These are phyloP conservation scores for Hortiboletus rubellus DNA, from an alignment of 1,284 basidiomycete genomes.

Conservation along the genomic window DNA sequence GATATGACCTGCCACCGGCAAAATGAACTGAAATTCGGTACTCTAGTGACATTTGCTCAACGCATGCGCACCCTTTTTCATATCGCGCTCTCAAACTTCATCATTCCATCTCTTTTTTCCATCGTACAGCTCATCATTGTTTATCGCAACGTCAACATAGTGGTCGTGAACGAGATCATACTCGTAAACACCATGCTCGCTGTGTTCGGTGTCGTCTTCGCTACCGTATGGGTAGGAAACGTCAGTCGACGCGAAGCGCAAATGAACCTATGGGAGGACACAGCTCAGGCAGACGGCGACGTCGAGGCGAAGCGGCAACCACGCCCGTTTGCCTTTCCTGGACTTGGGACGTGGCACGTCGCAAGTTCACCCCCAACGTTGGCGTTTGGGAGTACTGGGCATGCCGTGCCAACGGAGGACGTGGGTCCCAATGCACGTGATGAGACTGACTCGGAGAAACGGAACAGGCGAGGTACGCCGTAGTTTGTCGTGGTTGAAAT, in stretches of 20 bases:
- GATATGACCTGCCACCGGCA: neutral
- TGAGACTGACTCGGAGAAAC: neutral
- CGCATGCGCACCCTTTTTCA: conserved; percentile 28
- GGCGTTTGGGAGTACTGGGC: conserved; percentile 7
- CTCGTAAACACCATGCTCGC: conserved; percentile 29
- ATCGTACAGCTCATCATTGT: conserved; percentile 34
- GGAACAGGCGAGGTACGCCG: conserved; percentile 6
- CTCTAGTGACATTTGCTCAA: conserved; percentile 22
- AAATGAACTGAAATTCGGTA: neutral
- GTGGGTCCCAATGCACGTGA: neutral
- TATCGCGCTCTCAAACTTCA: conserved; percentile 35
- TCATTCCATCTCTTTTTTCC: conserved; percentile 34
- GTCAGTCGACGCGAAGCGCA: neutral
- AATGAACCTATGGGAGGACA: neutral
- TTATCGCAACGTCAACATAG: conserved; percentile 22
- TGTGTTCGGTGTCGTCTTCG: conserved; percentile 32
- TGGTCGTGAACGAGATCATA: conserved; percentile 31
- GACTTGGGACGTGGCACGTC: conserved; percentile 23
- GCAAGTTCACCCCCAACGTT: conserved; percentile 10
- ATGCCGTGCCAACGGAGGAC: neutral
- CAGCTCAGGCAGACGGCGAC: neutral
- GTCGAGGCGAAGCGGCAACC: neutral
- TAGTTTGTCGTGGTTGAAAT: too few relatives aligned
- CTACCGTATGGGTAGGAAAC: conserved; percentile 23
- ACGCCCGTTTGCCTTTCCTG: conserved; percentile 10